Evolutionary conservation across 345 rosid genomes (phyloP), one percentile per base, ranked within the genome.

Genomic region (Populus alba): DNA sequence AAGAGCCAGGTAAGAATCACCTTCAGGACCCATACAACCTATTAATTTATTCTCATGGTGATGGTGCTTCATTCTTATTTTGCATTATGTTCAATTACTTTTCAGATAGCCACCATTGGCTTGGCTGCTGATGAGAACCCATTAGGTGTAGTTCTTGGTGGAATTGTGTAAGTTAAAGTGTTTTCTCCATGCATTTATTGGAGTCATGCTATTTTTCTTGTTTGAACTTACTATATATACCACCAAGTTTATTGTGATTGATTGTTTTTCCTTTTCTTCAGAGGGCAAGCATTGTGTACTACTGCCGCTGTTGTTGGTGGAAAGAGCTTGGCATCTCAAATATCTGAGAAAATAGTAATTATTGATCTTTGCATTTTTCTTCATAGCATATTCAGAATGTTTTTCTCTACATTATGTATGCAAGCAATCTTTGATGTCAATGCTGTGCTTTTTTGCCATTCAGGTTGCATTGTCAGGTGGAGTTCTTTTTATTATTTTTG

Each of bases 81-180:
- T 75, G 66, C 55, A 51, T 59, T 63, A 35, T 76, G 8, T 4
- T 22, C 77, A 59, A 45, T 65, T 81, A 69, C 76, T 78, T 77
- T 83, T 78, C 91, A 95, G 99, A 83, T 95, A 79, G 99, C 99
- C 55, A 92, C 96, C 17, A 92, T 95, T 86, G 98, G 97, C 71
- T 83, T 95, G 82, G 99, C 99, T 80, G 99, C 99, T 33, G 98
- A 95, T 72, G 98, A 93, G 85, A 91, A 92, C 70, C 99, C 98
- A 65, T 72, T 92, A 0, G 97, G 98, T 6, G 98, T 93, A 23
- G 92, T 93, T 77, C 89, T 95, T 80, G 99, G 98, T 8, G 98
- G 97, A 79, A 84, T 92, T 81, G 1, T 91, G 98, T 89, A 87
- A 84, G 96, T 84, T 62, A 47, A 74, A 59, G 35, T 59, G 47